Percentiles rank a stretch among this genome's conserved stretches.
Conservation (phyloP, 2,329 filamentous ascomycete species). For the Neophaeococcomyces aloes region DNA sequence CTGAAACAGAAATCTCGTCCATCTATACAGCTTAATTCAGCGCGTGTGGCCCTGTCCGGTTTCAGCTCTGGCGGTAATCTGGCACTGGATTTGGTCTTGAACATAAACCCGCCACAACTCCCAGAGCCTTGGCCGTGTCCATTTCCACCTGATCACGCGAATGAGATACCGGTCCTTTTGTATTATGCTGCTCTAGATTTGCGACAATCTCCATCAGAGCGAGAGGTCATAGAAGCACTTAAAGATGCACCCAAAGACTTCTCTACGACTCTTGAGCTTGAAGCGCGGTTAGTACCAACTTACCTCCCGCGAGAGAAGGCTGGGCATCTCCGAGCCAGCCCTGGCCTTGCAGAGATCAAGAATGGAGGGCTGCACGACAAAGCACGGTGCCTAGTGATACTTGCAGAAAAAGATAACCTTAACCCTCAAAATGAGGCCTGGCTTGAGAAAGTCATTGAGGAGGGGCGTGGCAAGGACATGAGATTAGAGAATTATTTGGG, state of each 20-base stretch:
- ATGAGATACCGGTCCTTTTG: constrained; percentile 18
- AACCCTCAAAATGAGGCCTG: constrained; percentile 16
- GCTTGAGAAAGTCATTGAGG: constrained; percentile 18
- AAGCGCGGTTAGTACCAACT: constrained; percentile 20
- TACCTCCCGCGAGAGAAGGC: constrained; percentile 17
- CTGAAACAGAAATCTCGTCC: constrained; percentile 12
- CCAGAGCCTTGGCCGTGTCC: constrained; percentile 16
- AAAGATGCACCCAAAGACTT: constrained; percentile 14
- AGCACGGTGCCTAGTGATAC: constrained; percentile 18
- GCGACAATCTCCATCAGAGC: constrained; percentile 18
- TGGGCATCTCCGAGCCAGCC: constrained; percentile 17
- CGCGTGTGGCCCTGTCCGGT: constrained; percentile 33
- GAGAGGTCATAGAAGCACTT: constrained; percentile 16
- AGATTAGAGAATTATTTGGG: constrained; percentile 17
- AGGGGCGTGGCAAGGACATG: constrained; percentile 15
- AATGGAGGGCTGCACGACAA: constrained; percentile 16
- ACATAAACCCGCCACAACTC: constrained; percentile 13
- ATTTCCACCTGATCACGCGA: constrained; percentile 10
- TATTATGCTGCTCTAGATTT: constrained; percentile 21
- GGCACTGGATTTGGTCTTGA: constrained; percentile 26
- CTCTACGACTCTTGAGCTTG: constrained; percentile 16
- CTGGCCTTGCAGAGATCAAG: constrained; percentile 16
- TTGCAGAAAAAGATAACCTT: constrained; percentile 20
- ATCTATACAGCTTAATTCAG: constrained; percentile 25
- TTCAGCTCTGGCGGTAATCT: constrained; percentile 40